A percentile compares a stretch with the other conserved stretches of the same genome.
phyloP scores from a whole-genome alignment of 495 filamentous ascomycete genomes.

The Penicillium goetzii region DNA sequence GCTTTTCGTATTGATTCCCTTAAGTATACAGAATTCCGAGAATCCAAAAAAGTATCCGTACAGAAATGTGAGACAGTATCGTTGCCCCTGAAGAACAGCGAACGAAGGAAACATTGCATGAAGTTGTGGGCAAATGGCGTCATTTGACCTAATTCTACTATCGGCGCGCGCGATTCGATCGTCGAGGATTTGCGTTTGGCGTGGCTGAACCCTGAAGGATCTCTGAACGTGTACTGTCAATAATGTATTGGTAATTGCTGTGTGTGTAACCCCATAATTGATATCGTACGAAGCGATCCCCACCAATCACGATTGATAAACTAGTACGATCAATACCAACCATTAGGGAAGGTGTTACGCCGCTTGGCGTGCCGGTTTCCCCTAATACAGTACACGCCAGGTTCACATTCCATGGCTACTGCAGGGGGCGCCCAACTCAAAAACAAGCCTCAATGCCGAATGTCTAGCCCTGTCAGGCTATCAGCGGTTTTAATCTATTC shows the following conservation, averaged over 20 bases:
- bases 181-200: conserved; percentile 14
- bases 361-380: not conserved
- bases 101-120: conserved; percentile 11
- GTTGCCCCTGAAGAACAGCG: not conserved
- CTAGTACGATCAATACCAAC: not conserved
- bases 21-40: not conserved
- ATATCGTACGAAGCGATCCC: not conserved
- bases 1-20: not conserved
- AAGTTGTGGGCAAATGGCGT: conserved; percentile 4
- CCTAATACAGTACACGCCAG: not conserved
- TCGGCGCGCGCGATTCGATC: conserved; percentile 14
- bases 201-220: conserved; percentile 10
- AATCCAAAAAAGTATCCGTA: no score
- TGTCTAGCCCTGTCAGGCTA: not conserved
- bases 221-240: not conserved
- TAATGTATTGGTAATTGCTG: not conserved
- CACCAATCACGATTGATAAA: not conserved
- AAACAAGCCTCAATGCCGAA: conserved; percentile 4
- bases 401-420: not conserved
- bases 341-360: not conserved
- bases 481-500: not conserved
- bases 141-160: conserved; percentile 9
- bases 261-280: not conserved
- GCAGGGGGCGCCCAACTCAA: conserved; percentile 2
- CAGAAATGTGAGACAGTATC: not conserved